Base-by-base conservation (phyloP, 1,284 basidiomycete species). In the Ustilago vetiveriae region DNA sequence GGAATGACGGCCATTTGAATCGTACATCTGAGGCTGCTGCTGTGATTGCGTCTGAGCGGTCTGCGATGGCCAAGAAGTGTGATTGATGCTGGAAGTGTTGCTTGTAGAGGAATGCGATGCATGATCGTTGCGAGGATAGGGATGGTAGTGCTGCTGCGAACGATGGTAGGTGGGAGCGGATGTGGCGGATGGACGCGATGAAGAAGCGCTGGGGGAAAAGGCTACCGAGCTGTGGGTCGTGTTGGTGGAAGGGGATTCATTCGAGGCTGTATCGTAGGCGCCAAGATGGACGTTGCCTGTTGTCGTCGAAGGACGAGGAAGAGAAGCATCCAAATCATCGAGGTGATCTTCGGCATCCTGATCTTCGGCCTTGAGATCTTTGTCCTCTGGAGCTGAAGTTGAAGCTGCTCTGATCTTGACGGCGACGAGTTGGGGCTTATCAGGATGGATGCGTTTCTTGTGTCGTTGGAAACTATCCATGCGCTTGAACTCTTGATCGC, bases 381-480 rank as follows among this genome's bases (percentile, higher is more conserved):
- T 29, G 21, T 57, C 62, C 3, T 26, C 21, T 6, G 40, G 22
- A 13, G 14, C 29, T 8, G 29, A 21, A 2, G 11, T 50, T 4
- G 26, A 23, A 10, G 23, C 36, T n/a, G n/a, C n/a, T n/a, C n/a
- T n/a, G 35, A 68, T 68, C 39, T 52, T 57, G 50, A 68, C 58
- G 3, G 65, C 65, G 9, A 17, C 2, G 16, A 68, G 27, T 11
- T 50, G 45, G 22, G 54, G 65, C 45, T 52, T 37, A 23, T 68
- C 47, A 2, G 58, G 58, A 45, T 68, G 65, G 42, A 68, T 68
- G 30, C 65, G 66, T 29, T 65, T 70, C 55, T 59, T 70, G 66
- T 70, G 66, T 1, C 66, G 37, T 30, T 70, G 66, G n/a, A 70
- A 70, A 48, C 66, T 70, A 19, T 70, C 66, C 44, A 70, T 70